These are phyloP conservation scores for Rhazya stricta DNA, from an alignment of 257 asterid species.

Conservation along the genomic window DNA sequence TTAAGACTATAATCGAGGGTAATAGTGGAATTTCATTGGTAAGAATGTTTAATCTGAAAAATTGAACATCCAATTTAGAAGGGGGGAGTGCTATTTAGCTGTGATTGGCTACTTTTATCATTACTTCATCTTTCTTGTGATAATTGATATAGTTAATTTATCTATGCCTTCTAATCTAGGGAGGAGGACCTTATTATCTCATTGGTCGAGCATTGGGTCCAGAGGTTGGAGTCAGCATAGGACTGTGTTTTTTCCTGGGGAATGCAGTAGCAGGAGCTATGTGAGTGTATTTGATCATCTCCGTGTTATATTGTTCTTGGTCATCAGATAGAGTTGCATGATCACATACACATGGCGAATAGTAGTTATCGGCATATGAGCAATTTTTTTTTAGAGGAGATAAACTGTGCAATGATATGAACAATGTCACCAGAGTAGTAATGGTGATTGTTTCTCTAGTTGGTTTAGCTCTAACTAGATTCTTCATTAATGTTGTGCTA, in stretches of 20 bases:
- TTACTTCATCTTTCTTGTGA: not conserved
- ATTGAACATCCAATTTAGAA: not conserved
- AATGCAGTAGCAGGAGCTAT: constrained; percentile 98
- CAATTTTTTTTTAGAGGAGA: not conserved
- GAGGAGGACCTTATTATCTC: constrained; percentile 99
- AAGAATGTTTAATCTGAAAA: not conserved
- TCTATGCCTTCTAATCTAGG: constrained; percentile 40
- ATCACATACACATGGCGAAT: constrained; percentile 1
- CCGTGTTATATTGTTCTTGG: not conserved
- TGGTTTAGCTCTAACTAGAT: not conserved
- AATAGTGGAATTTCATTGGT: not conserved
- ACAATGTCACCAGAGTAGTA: not conserved
- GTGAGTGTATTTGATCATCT: constrained; percentile 52
- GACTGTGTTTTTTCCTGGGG: constrained; percentile 97
- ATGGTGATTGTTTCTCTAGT: not conserved
- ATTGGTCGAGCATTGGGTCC: constrained; percentile 99
- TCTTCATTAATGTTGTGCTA: constrained; percentile 3
- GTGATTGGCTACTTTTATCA: not conserved
- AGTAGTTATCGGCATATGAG: not conserved
- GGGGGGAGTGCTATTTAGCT: not conserved
- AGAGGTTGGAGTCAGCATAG: constrained; percentile 99
- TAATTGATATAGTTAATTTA: not conserved
- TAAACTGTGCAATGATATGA: not conserved
- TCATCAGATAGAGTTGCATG: not conserved
- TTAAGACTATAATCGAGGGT: not conserved